Percentiles rank a stretch among this genome's conserved stretches.
Evolutionary conservation across 202 grass and related monocot species (phyloP).

Genomic region (Thinopyrum obtusiflorum): DNA sequence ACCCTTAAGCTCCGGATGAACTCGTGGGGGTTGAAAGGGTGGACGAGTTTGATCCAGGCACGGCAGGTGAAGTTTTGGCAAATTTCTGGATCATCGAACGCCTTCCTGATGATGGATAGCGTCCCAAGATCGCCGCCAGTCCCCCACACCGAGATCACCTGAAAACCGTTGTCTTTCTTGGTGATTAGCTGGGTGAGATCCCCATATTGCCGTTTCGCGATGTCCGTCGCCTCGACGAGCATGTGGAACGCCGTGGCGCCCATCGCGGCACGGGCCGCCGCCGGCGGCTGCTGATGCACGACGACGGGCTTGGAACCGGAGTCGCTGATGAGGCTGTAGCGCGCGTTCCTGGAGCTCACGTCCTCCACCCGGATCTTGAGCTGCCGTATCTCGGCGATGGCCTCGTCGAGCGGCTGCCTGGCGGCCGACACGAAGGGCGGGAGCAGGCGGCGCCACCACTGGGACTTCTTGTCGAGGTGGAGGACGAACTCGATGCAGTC

Average conservation of each 20-base stretch:
- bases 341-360: constrained; percentile 19
- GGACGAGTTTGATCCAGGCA: neutral
- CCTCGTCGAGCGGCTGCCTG: constrained; percentile 5
- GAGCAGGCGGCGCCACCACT: constrained; percentile 18
- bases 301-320: neutral
- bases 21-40: neutral
- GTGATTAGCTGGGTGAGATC: constrained; percentile 19
- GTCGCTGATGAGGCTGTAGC: constrained; percentile 31
- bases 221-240: constrained; percentile 6
- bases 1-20: neutral
- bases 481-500: constrained; percentile 47
- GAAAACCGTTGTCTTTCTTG: neutral
- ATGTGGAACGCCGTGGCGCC: neutral
- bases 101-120: constrained; percentile 1
- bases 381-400: constrained; percentile 5
- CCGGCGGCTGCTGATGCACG: neutral
- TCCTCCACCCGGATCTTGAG: constrained; percentile 24
- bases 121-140: neutral
- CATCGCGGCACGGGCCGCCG: neutral
- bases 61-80: neutral
- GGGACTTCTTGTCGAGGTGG: constrained; percentile 24
- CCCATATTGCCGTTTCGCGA: neutral
- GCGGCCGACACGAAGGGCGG: neutral
- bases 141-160: constrained; percentile 30
- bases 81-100: rapidly evolving